Conservation (phyloP, 2,329 filamentous ascomycete species). For the Cladosporium sp. region DNA sequence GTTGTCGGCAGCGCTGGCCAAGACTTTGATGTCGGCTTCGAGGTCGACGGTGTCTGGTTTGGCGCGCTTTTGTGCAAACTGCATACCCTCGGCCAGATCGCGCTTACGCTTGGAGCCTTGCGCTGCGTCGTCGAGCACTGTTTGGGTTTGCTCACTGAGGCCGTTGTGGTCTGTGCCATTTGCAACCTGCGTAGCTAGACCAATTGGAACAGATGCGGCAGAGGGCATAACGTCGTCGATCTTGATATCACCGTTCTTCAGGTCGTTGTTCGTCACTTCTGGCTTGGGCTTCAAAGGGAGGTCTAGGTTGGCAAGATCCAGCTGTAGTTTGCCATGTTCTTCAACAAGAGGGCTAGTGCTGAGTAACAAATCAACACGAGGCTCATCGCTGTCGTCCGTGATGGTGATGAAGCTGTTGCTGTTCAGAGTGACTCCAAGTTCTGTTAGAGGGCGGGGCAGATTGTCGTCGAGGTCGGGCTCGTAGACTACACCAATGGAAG, state of each 20-base stretch:
- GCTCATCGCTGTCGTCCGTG: slow-evolving; percentile 77
- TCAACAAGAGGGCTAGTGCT: slow-evolving; percentile 1
- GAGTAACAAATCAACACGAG: slow-evolving; percentile 78
- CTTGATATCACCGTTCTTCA: slow-evolving; percentile 11
- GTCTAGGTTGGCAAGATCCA: background rate
- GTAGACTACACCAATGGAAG: slow-evolving; percentile 75
- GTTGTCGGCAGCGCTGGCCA: slow-evolving; percentile 28
- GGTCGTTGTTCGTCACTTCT: background rate
- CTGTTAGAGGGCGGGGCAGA: slow-evolving; percentile 72
- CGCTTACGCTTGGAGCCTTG: slow-evolving; percentile 33
- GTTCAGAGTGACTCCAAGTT: slow-evolving; percentile 66
- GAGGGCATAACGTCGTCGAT: slow-evolving; percentile 17
- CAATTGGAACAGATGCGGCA: background rate
- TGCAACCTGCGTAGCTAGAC: background rate
- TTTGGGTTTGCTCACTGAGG: slow-evolving; percentile 23
- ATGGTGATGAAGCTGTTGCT: slow-evolving; percentile 77
- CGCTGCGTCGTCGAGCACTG: slow-evolving; percentile 22
- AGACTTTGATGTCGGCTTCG: slow-evolving; percentile 25
- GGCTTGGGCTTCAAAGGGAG: slow-evolving; percentile 7
- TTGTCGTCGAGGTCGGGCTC: slow-evolving; percentile 89
- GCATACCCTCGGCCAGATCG: slow-evolving; percentile 29
- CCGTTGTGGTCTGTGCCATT: background rate
- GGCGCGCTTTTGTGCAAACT: slow-evolving; percentile 29
- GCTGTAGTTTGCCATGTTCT: background rate
- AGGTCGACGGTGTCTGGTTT: slow-evolving; percentile 23